A percentile compares a stretch with the other conserved stretches of the same genome.
phyloP scores from a whole-genome alignment of 768 basidiomycete genomes.

The Hypholoma sublateritium region DNA sequence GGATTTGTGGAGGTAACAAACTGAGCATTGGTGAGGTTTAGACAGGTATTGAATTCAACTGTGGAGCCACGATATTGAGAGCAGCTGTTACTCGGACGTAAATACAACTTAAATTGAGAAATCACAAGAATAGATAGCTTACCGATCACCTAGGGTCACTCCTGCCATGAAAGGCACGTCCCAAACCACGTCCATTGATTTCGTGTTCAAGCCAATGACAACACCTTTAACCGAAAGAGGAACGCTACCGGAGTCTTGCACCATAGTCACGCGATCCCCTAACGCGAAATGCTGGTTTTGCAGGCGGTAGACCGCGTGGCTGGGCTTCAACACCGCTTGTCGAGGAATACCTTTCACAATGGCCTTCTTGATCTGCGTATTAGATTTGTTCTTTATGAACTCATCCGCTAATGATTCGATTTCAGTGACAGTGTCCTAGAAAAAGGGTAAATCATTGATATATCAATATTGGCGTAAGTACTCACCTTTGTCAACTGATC shows the following conservation, averaged over 20 bases:
- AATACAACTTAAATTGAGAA: background rate
- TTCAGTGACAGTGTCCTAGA: slow-evolving; percentile 71
- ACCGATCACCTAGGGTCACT: slow-evolving; percentile 82
- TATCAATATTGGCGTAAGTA: background rate
- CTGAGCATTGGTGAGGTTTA: slow-evolving; percentile 87
- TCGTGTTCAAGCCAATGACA: slow-evolving; percentile 84
- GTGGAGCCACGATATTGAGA: slow-evolving; percentile 80
- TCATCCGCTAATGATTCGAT: slow-evolving; percentile 78
- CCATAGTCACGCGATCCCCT: slow-evolving; percentile 95
- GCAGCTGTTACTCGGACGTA: slow-evolving; percentile 8
- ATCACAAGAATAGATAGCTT: slow-evolving; percentile 11
- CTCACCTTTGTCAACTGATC: slow-evolving; percentile 88
- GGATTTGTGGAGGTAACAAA: slow-evolving; percentile 77
- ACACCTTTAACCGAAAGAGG: slow-evolving; percentile 91
- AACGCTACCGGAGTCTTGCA: slow-evolving; percentile 91
- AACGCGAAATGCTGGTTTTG: slow-evolving; percentile 86
- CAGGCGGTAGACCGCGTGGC: slow-evolving; percentile 84
- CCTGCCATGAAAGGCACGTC: slow-evolving; percentile 96
- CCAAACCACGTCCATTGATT: slow-evolving; percentile 94
- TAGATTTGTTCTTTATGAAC: slow-evolving; percentile 59
- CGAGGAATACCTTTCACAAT: slow-evolving; percentile 93
- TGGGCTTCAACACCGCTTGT: slow-evolving; percentile 90
- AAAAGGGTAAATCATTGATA: background rate
- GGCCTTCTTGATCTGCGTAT: slow-evolving; percentile 78
- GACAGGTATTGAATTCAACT: slow-evolving; percentile 81